Evolutionary conservation across 192 early-diverging fungal species (phyloP), one percentile per base, ranked within the genome.

Genomic region (Linnemannia elongata): DNA sequence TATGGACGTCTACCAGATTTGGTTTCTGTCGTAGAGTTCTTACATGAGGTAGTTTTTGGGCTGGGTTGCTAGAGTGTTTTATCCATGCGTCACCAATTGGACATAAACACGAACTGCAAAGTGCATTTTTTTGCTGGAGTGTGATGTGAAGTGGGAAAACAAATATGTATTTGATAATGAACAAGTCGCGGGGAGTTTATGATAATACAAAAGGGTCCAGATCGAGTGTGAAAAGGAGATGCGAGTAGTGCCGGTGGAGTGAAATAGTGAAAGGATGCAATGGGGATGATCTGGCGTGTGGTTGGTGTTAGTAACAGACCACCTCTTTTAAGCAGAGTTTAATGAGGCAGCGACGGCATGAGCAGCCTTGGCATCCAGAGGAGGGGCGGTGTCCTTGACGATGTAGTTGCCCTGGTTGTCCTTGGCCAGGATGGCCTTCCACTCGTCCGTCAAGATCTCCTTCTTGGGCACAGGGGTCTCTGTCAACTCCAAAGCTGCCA

Each of bases 361-460:
- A 1, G 57, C 33, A 13, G 63, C 6, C 22, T 39, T 47, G 30
- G 68, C 39, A 18, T 38, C n/a, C 15, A 27, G n/a, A 20, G 76
- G 52, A 45, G 76, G 41, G 52, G 71, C 22, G 24, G 24, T 38
- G 66, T 72, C 84, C 84, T 86, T 86, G 73, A 86, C 69, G 22
- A 86, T 81, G 41, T 77, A 86, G 49, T 86, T 80, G 66, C 84
- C 84, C 33, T 86, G 84, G 0, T 41, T 80, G 38, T 86, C 84
- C 75, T 86, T 86, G 79, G 84, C 84, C 54, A 86, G 45, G 71
- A 86, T 80, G 7, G 84, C 84, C 75, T 86, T 86, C 84, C 84
- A 86, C 35, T 86, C 74, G 47, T 86, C 84, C 0, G 84, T 86
- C 75, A 86, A 20, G 24, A 79, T 55, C 30, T 76, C 79, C 70